A percentile compares a stretch with the other conserved stretches of the same genome.
phyloP scores from a whole-genome alignment of 2,329 filamentous ascomycete genomes.

The Nakataea oryzae region DNA sequence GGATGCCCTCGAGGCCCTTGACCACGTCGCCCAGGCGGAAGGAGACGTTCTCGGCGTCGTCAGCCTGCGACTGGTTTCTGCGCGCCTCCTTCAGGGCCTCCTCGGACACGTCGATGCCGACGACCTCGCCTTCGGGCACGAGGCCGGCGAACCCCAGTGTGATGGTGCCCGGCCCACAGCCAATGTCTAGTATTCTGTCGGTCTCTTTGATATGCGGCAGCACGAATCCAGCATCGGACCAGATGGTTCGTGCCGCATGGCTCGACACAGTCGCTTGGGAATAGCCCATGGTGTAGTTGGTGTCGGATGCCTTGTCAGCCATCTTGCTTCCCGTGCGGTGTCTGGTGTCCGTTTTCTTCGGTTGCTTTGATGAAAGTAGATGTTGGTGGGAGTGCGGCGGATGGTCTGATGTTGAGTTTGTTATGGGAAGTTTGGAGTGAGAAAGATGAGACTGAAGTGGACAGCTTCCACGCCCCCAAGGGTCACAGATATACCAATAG shows the following conservation, averaged over 20 bases:
- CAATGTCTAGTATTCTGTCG: conserved; percentile 32
- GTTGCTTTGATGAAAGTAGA: too few species aligned
- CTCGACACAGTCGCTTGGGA: conserved; percentile 23
- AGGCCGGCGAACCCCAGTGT: conserved; percentile 28
- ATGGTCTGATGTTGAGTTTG: background rate
- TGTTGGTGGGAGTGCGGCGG: too few species aligned
- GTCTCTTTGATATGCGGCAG: conserved; percentile 25
- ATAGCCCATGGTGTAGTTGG: conserved; percentile 26
- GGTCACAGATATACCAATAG: background rate
- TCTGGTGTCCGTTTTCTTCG: background rate
- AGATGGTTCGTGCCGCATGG: conserved; percentile 30
- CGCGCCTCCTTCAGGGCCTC: conserved; percentile 20
- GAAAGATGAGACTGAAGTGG: too few species aligned
- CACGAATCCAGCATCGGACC: conserved; percentile 30
- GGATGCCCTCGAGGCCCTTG: conserved; percentile 21
- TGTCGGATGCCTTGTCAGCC: background rate
- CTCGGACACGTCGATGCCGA: conserved; percentile 25
- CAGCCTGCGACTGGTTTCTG: conserved; percentile 8
- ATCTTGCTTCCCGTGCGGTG: background rate
- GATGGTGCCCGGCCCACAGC: conserved; percentile 38
- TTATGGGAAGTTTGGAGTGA: background rate
- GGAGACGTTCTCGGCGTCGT: conserved; percentile 10
- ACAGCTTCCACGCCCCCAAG: background rate
- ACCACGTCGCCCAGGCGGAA: conserved; percentile 24
- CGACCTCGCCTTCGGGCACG: conserved; percentile 24